Evolutionary conservation across 2,329 filamentous ascomycete species (phyloP).

Genomic region (Thelonectria olida): DNA sequence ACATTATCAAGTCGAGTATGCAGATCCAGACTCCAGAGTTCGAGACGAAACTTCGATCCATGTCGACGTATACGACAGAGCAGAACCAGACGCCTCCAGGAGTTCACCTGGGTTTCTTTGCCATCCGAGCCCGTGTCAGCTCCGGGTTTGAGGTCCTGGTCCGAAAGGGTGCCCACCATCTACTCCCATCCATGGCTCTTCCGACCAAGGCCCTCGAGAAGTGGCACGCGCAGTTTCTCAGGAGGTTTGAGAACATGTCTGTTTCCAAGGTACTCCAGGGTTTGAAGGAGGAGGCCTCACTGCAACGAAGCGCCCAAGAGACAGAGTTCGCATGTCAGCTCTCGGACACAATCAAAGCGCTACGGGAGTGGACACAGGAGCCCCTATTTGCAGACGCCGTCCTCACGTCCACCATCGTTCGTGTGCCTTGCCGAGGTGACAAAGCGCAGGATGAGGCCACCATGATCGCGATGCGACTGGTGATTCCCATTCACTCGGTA

Average conservation of each 20-base stretch:
- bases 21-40: constrained; percentile 75
- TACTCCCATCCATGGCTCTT: constrained; percentile 68
- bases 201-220: constrained; percentile 61
- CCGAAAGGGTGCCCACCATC: constrained; percentile 62
- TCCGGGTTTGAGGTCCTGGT: constrained; percentile 72
- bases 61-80: constrained; percentile 66
- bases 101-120: constrained; percentile 68
- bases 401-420: constrained; percentile 53
- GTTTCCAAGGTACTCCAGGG: constrained; percentile 44
- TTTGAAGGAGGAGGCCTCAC: constrained; percentile 50
- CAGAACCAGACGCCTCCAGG: constrained; percentile 58
- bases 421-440: constrained; percentile 49
- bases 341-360: constrained; percentile 50
- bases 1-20: constrained; percentile 76
- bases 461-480: constrained; percentile 66
- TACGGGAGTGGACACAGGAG: constrained; percentile 56
- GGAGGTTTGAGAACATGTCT: constrained; percentile 57
- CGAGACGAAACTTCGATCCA: constrained; percentile 66
- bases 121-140: constrained; percentile 60
- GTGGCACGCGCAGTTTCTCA: constrained; percentile 64
- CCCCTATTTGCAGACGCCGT: constrained; percentile 56
- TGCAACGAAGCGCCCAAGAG: constrained; percentile 47
- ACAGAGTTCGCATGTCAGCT: constrained; percentile 57
- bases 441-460: constrained; percentile 31
- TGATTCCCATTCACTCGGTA: constrained; percentile 70